phyloP scores from a whole-genome alignment of 495 filamentous ascomycete genomes.

The Talaromyces adpressus region DNA sequence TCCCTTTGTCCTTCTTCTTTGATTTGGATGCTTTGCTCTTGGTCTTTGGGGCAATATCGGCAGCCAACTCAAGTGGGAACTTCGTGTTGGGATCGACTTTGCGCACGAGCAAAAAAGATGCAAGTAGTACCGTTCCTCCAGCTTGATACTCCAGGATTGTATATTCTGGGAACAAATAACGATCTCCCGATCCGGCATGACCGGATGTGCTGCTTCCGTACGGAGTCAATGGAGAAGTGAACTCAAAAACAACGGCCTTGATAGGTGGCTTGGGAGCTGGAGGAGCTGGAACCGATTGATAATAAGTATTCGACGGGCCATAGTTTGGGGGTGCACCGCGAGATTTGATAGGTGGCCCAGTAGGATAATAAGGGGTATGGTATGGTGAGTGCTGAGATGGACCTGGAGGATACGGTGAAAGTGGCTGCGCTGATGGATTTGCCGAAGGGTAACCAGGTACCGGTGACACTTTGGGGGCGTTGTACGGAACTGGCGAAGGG shows the following conservation, averaged over 20 bases:
- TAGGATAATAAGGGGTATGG: conserved; percentile 24
- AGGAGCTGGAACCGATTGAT: conserved; percentile 25
- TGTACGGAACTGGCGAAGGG: conserved; percentile 5
- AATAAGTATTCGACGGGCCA: conserved; percentile 28
- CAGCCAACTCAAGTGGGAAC: conserved; percentile 29
- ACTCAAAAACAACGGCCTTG: conserved; percentile 76
- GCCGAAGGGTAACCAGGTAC: conserved; percentile 13
- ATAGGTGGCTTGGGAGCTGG: conserved; percentile 47
- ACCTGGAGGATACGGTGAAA: conserved; percentile 15
- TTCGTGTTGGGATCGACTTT: conserved; percentile 40
- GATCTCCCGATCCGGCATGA: conserved; percentile 67
- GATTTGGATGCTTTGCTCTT: conserved; percentile 31
- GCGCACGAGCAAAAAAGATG: conserved; percentile 44
- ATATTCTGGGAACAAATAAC: conserved; percentile 83
- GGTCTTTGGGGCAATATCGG: conserved; percentile 20
- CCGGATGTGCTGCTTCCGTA: conserved; percentile 47
- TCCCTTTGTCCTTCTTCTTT: conserved; percentile 29
- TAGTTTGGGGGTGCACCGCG: conserved; percentile 27
- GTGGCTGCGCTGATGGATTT: conserved; percentile 12
- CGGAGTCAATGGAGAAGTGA: conserved; percentile 46
- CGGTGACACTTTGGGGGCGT: conserved; percentile 9
- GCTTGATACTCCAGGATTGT: conserved; percentile 69
- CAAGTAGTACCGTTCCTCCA: conserved; percentile 39
- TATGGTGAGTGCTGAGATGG: conserved; percentile 24
- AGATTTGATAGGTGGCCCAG: conserved; percentile 29